Evolutionary conservation across 2,329 filamentous ascomycete species (phyloP).

Genomic region (Xylaria digitata): DNA sequence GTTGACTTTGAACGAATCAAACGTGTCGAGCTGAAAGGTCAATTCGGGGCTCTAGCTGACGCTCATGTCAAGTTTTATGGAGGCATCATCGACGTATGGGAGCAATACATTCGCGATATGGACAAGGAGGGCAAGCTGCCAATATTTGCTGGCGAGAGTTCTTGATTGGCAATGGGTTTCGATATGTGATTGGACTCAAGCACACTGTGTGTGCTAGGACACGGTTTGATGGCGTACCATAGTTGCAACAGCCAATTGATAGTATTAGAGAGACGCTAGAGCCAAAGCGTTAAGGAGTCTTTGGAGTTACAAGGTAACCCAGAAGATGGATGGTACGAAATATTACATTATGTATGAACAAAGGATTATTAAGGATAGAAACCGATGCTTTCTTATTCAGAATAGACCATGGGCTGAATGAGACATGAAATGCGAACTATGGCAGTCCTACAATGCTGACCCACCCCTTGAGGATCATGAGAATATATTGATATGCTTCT

Average conservation of each 20-base stretch:
- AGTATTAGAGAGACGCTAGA: slow-evolving; percentile 11
- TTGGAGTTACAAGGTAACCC: slow-evolving; percentile 8
- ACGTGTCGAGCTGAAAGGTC: slow-evolving; percentile 87
- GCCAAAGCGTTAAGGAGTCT: slow-evolving; percentile 12
- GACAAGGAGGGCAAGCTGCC: slow-evolving; percentile 58
- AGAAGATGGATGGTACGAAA: slow-evolving; percentile 9
- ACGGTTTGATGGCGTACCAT: slow-evolving; percentile 9
- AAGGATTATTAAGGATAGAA: slow-evolving; percentile 11
- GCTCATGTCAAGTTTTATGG: slow-evolving; percentile 90
- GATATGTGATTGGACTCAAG: not conserved
- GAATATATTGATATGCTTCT: not conserved
- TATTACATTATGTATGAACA: slow-evolving; percentile 10
- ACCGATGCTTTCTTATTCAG: not conserved
- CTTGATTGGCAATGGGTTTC: not conserved
- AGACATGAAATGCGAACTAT: not conserved
- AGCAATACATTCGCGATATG: slow-evolving; percentile 89
- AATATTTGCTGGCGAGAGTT: slow-evolving; percentile 33
- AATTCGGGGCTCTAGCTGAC: slow-evolving; percentile 84
- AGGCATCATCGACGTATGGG: slow-evolving; percentile 84
- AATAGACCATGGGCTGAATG: not conserved
- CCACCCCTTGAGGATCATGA: not conserved
- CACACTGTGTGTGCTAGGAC: not conserved
- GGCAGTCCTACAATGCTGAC: not conserved
- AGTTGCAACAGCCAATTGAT: not conserved
- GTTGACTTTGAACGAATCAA: slow-evolving; percentile 97